Evolutionary conservation across 2,329 filamentous ascomycete species (phyloP).

Genomic region (Emergomyces pasteurianus): DNA sequence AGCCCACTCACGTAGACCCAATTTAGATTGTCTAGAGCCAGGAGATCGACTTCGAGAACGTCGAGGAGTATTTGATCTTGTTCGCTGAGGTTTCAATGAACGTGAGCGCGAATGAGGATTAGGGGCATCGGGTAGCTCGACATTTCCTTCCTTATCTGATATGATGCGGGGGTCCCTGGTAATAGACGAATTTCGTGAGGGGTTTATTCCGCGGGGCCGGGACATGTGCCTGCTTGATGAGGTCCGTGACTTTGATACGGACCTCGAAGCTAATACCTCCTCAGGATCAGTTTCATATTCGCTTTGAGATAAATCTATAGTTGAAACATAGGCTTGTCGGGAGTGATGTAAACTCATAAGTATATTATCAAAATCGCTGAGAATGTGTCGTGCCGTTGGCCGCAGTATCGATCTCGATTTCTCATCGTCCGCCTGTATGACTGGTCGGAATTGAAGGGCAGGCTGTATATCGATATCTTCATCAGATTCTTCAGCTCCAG

Average conservation of each 20-base stretch:
- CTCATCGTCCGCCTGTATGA: constrained; percentile 59
- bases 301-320: constrained; percentile 19
- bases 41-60: constrained; percentile 1
- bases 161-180: neutral
- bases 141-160: neutral
- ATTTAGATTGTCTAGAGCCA: constrained; percentile 7
- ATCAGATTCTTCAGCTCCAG: constrained; percentile 12
- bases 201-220: constrained; percentile 17
- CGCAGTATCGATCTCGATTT: constrained; percentile 51
- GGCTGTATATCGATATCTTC: constrained; percentile 11
- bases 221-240: constrained; percentile 6
- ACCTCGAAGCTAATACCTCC: constrained; percentile 15
- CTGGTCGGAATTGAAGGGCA: constrained; percentile 28
- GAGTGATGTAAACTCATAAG: constrained; percentile 59
- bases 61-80: neutral
- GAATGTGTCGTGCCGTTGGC: constrained; percentile 57
- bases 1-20: constrained; percentile 61
- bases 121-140: constrained; percentile 4
- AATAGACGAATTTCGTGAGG: neutral
- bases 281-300: constrained; percentile 21
- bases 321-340: constrained; percentile 39
- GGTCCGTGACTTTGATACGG: constrained; percentile 7
- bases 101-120: neutral
- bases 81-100: neutral
- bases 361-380: constrained; percentile 57